These are phyloP conservation scores for Tolypocladium nubicola DNA, from an alignment of 2,329 filamentous ascomycete species.

Conservation along the genomic window DNA sequence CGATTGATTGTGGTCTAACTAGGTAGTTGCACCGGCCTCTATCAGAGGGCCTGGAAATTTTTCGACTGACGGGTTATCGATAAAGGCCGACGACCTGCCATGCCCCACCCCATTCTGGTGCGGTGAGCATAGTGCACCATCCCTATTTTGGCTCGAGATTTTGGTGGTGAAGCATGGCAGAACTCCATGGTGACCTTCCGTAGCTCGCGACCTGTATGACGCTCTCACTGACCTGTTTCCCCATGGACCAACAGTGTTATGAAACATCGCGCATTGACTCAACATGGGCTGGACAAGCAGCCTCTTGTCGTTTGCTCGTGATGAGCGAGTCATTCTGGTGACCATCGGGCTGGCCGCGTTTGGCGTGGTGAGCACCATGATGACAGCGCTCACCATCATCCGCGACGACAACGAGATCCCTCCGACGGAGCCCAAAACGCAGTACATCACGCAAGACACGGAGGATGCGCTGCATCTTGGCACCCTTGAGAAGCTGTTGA, in stretches of 20 bases:
- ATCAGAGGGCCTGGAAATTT: conserved; percentile 3
- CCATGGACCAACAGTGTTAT: neutral
- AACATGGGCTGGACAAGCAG: conserved; percentile 27
- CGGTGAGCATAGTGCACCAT: neutral
- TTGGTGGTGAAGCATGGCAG: conserved; percentile 12
- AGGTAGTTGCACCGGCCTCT: neutral
- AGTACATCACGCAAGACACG: conserved; percentile 65
- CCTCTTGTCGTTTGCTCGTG: conserved; percentile 24
- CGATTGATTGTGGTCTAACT: neutral
- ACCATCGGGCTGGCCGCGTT: conserved; percentile 48
- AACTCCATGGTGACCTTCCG: neutral
- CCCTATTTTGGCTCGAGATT: conserved; percentile 2
- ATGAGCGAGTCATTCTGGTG: conserved; percentile 43
- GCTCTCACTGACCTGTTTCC: neutral
- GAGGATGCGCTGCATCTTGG: conserved; percentile 58
- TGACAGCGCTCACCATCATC: conserved; percentile 46
- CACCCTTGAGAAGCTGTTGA: conserved; percentile 57
- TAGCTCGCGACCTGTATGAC: neutral
- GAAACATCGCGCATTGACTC: neutral
- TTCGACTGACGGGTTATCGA: conserved; percentile 7
- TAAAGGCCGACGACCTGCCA: conserved; percentile 2
- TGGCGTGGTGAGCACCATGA: conserved; percentile 46
- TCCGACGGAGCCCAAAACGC: conserved; percentile 51
- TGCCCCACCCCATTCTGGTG: neutral
- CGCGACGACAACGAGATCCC: conserved; percentile 57